Evolutionary conservation across 1,284 basidiomycete genomes (phyloP).

Genomic region (Apiotrichum gamsii): DNA sequence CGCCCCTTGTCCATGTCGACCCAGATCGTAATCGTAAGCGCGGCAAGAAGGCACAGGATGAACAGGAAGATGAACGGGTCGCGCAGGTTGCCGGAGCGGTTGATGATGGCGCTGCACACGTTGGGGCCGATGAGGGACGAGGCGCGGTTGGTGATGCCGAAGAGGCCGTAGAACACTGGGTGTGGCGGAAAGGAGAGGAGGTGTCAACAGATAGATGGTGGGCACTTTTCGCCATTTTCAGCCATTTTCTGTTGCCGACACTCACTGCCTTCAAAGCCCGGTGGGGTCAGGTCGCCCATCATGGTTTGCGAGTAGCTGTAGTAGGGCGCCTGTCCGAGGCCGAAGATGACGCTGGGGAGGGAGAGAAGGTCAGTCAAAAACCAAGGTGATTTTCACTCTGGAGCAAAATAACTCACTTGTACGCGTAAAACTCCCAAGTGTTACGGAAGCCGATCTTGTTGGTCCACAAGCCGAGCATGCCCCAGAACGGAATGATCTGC

Average conservation of each 20-base stretch:
- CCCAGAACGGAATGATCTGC: constrained; percentile 65
- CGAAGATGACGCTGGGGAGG: constrained; percentile 58
- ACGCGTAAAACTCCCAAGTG: constrained; percentile 74
- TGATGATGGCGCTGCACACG: constrained; percentile 70
- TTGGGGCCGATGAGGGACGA: constrained; percentile 75
- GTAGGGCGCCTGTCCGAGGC: constrained; percentile 76
- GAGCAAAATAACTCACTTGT: no score
- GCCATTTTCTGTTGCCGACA: no score
- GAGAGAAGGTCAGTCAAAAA: not conserved
- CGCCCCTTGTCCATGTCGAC: constrained; percentile 64
- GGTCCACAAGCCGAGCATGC: constrained; percentile 79
- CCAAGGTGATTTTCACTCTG: no score
- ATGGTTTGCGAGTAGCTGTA: constrained; percentile 56
- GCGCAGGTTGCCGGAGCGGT: constrained; percentile 49
- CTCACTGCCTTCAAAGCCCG: constrained; percentile 66
- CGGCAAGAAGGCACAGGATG: constrained; percentile 57
- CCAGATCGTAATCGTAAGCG: constrained; percentile 61
- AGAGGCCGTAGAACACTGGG: constrained; percentile 67
- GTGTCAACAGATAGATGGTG: no score
- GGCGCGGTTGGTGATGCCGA: constrained; percentile 72
- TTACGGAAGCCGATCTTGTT: constrained; percentile 67
- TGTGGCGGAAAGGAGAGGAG: no score
- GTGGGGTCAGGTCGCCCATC: constrained; percentile 66
- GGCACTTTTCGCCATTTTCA: no score
- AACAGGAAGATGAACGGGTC: constrained; percentile 70